Conservation (phyloP, 202 grass and related monocot species). For the Sporobolus alterniflorus region DNA sequence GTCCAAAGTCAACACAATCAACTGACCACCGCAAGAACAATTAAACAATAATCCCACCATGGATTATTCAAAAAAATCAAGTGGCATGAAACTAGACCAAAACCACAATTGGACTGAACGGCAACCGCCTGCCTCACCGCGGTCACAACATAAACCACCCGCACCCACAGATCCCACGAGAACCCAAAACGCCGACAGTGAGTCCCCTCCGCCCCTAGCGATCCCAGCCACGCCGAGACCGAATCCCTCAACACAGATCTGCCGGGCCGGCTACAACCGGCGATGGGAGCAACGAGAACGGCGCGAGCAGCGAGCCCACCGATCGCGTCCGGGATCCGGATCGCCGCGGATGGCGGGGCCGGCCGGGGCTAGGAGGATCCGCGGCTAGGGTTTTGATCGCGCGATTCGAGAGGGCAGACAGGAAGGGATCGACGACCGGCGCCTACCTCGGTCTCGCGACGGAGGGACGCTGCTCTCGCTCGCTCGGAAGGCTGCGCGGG, state of each 20-base stretch:
- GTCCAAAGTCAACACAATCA: conserved; percentile 17
- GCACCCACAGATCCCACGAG: not conserved
- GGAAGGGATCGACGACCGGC: not conserved
- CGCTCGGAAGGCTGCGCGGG: not conserved
- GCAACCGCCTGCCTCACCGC: not conserved
- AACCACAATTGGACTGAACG: not conserved
- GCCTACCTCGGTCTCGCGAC: conserved; percentile 6
- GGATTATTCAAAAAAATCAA: not conserved
- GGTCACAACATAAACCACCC: not conserved
- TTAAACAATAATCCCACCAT: not conserved
- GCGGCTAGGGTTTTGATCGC: conserved; percentile 30
- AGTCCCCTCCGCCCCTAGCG: no score
- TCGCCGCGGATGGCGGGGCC: not conserved
- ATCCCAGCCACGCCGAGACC: not conserved
- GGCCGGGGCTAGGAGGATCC: not conserved
- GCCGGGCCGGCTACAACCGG: no score
- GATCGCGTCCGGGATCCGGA: conserved; percentile 3
- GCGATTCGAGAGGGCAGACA: not conserved
- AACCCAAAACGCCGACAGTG: not conserved
- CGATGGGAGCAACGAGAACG: no score
- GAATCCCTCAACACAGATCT: not conserved
- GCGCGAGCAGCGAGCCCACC: not conserved
- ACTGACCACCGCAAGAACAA: not conserved
- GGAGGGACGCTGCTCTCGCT: not conserved
- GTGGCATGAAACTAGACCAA: not conserved